phyloP scores from a whole-genome alignment of 2,329 filamentous ascomycete genomes.

The Lachnellula cervina region DNA sequence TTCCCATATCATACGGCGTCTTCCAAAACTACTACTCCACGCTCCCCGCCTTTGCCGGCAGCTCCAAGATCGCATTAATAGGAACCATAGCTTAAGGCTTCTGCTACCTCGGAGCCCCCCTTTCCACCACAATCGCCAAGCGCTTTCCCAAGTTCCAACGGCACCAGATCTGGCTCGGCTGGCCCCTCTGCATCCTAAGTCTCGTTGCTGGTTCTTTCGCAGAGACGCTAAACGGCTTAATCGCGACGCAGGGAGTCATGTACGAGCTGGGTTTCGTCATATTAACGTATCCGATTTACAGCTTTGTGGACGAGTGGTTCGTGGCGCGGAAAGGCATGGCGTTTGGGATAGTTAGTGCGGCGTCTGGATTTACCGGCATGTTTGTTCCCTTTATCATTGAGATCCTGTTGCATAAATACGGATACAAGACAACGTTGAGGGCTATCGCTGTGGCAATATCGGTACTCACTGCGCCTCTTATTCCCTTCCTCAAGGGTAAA shows the following conservation, averaged over 20 bases:
- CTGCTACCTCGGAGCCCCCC: constrained; percentile 33
- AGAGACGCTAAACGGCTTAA: constrained; percentile 47
- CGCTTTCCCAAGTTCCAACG: constrained; percentile 32
- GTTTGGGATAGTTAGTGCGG: constrained; percentile 49
- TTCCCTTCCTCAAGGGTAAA: constrained; percentile 52
- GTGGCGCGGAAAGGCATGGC: constrained; percentile 52
- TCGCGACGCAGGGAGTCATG: constrained; percentile 56
- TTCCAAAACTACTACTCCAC: constrained; percentile 66
- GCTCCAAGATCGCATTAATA: constrained; percentile 53
- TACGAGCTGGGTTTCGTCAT: constrained; percentile 56
- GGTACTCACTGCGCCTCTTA: constrained; percentile 48
- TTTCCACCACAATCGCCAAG: constrained; percentile 32
- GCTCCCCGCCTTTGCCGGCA: constrained; percentile 49
- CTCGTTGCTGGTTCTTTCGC: constrained; percentile 47
- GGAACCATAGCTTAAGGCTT: constrained; percentile 45
- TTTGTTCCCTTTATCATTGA: constrained; percentile 50
- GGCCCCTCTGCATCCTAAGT: constrained; percentile 36
- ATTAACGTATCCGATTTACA: constrained; percentile 50
- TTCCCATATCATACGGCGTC: constrained; percentile 64
- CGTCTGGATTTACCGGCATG: constrained; percentile 45
- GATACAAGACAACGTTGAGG: constrained; percentile 50
- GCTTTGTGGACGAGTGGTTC: constrained; percentile 61
- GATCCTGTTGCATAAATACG: constrained; percentile 45
- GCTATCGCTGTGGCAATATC: constrained; percentile 50
- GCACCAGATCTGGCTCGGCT: constrained; percentile 36